Evolutionary conservation across 2,329 filamentous ascomycete genomes (phyloP), one percentile per base, ranked within the genome.

Genomic region (Xylaria polymorpha): DNA sequence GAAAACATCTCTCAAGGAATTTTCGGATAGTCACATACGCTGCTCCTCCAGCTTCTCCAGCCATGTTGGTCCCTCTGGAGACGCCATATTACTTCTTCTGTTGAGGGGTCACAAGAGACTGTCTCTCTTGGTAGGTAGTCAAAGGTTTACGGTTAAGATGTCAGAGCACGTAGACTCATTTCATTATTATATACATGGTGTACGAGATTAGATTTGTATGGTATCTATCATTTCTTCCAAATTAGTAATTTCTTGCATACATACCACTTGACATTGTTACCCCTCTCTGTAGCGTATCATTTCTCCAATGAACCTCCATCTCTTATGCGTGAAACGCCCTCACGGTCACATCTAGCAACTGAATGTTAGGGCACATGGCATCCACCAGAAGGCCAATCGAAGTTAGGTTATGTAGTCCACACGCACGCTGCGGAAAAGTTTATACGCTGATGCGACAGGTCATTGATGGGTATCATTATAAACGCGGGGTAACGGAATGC

Each of bases 11-110:
- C 22, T 15, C 25, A 5, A n/a, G n/a, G n/a, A n/a, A 15, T 50
- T 39, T 46, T 41, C 3, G n/a, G 39, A 61, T 25, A 20, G 48
- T 37, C 46, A 46, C 65, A 20, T 62, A 53, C 65, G 32, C n/a
- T 59, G 53, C 53, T 68, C 61, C 39, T 68, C 65, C 20, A 70
- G 58, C 58, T 65, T 65, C 25, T 68, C 68, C 9, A 68, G 35
- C 68, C 68, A 65, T 66, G 68, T 61, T 32, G 50, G 61, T 15
- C 51, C 46, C 43, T 62, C 46, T n/a, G 32, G 44, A 32, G 65
- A 48, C 29, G 29, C 57, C 65, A 68, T 68, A 32, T 5, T 61
- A 10, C 32, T 51, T 25, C 4, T 56, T 6, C n/a, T 48, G 22
- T 43, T 6, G 22, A 18, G 41, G 22, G 51, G 29, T 39, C n/a